Evolutionary conservation across 2,329 filamentous ascomycete species (phyloP), one percentile per base, ranked within the genome.

Genomic region (Monosporascus sp.): DNA sequence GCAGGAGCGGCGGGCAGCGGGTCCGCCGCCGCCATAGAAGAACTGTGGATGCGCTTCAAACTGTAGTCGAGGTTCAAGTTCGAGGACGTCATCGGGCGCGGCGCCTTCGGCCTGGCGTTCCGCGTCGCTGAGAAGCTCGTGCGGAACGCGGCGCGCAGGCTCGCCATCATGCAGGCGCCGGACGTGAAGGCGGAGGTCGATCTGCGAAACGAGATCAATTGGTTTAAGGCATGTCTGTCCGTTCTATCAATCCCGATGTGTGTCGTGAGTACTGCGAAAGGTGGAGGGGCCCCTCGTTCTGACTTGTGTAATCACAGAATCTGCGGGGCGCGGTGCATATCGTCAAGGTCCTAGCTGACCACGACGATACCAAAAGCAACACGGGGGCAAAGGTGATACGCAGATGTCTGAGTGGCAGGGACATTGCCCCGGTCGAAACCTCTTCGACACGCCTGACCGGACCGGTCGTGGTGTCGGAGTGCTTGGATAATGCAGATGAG

Each of bases 321-420:
- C 51, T 56, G 45, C 53, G 56, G 8, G 56, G 56, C 45, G 52
- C 53, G 19, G 54, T 56, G 20, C 52, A 56, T 26, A 54, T 58
- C 22, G 52, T 58, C 14, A 27, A 48, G 45, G 36, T 53, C 9
- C 5, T 54, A 36, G 54, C 49, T 0, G 24, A 46, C 22, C 24
- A 16, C 22, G 24, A 31, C n/a, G 2, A 46, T 6, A 24, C 3
- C 20, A 45, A 14, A 17, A 5, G 20, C 24, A 5, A 31, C 38
- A 19, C 36, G 37, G 45, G 22, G 40, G 52, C 44, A 52, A 58
- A 1, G 36, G 46, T 16, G 34, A 47, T 34, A 22, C 24, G 27
- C 34, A 8, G 41, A 5, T 5, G 2, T 19, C 7, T 14, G 3
- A 50, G 36, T 16, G 24, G 43, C 9, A 9, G 34, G 44, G 43